A percentile compares a stretch with the other conserved stretches of the same genome.
Evolutionary conservation across 1,139 yeast species (phyloP).

Genomic region (Kluyveromyces sp.): DNA sequence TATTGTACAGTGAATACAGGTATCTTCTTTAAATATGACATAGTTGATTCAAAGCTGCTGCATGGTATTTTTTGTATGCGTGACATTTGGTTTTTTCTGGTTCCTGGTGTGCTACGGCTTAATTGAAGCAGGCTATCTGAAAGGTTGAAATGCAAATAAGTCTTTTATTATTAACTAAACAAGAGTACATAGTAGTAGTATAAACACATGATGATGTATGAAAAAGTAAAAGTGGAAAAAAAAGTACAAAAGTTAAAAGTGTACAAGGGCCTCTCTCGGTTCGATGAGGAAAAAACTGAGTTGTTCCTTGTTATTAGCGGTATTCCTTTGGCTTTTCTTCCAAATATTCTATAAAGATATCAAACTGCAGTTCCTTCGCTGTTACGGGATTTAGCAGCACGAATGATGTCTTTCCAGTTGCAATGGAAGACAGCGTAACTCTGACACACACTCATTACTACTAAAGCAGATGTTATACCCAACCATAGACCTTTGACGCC

Average conservation of each 20-base stretch:
- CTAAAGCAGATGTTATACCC: constrained; percentile 71
- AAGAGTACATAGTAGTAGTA: not conserved
- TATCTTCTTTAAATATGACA: not conserved
- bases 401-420: constrained; percentile 31
- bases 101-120: not conserved
- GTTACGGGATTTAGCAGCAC: constrained; percentile 35
- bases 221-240: not conserved
- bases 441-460: constrained; percentile 59
- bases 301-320: too few relatives aligned
- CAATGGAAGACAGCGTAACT: constrained; percentile 34
- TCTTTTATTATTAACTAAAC: too few relatives aligned
- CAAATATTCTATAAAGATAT: not conserved
- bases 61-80: too few relatives aligned
- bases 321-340: not conserved
- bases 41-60: not conserved
- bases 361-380: constrained; percentile 39
- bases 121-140: too few relatives aligned
- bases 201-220: not conserved
- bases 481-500: constrained; percentile 75
- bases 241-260: not conserved
- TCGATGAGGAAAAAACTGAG: too few relatives aligned
- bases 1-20: constrained; percentile 1
- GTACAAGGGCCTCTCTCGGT: too few relatives aligned
- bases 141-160: too few relatives aligned
- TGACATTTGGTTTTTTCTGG: not conserved